Conservation (phyloP, 495 filamentous ascomycete genomes). For the Geoglossum glabrum region DNA sequence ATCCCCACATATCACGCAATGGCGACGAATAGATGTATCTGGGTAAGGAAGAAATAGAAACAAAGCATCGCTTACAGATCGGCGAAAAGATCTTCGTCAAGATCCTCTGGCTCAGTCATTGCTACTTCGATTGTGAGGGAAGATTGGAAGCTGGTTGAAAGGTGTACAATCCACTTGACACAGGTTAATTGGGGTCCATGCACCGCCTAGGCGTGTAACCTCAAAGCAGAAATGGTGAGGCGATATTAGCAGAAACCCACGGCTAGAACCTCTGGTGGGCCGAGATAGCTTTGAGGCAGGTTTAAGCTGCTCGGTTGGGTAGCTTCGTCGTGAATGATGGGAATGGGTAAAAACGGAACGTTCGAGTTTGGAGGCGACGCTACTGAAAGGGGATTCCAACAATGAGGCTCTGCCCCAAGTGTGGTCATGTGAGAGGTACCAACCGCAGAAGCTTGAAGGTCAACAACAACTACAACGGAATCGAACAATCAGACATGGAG, state of each 20-base stretch:
- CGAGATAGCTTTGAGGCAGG: neutral
- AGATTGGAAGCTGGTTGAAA: neutral
- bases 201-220: neutral
- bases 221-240: neutral
- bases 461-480: neutral
- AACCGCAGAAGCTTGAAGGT: neutral
- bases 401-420: neutral
- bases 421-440: neutral
- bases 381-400: neutral
- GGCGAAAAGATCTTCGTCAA: conserved; percentile 95
- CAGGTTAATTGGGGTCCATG: neutral
- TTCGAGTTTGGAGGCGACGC: neutral
- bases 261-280: neutral
- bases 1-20: neutral
- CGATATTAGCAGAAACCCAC: neutral
- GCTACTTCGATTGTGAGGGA: neutral
- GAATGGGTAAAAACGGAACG: neutral
- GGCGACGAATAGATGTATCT: neutral
- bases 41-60: neutral
- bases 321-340: neutral
- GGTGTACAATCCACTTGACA: neutral
- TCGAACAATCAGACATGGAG: neutral
- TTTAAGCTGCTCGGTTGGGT: neutral
- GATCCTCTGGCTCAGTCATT: conserved; percentile 78
- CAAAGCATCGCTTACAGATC: conserved; percentile 54